Conservation (phyloP, 2,329 filamentous ascomycete species). For the Pseudogymnoascus pannorum region DNA sequence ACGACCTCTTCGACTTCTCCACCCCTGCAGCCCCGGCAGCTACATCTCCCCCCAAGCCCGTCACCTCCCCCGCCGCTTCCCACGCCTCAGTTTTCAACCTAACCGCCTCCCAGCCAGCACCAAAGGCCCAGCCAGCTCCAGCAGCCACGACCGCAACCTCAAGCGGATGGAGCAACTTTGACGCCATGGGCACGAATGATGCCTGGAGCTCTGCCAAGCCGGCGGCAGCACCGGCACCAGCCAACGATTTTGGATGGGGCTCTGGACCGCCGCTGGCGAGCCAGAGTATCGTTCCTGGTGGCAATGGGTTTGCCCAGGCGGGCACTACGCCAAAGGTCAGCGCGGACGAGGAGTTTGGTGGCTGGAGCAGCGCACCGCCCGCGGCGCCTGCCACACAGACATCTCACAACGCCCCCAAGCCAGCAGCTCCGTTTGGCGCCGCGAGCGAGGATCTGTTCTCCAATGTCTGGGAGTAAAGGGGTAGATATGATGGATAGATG, state of each 20-base stretch:
- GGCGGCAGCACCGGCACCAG: constrained; percentile 29
- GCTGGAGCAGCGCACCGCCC: constrained; percentile 74
- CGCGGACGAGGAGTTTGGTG: constrained; percentile 91
- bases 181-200: constrained; percentile 77
- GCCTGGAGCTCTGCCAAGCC: constrained; percentile 60
- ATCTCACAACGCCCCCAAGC: constrained; percentile 41
- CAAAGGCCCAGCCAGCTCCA: constrained; percentile 33
- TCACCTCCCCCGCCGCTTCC: constrained; percentile 31
- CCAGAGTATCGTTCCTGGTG: constrained; percentile 53
- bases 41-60: constrained; percentile 33
- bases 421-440: constrained; percentile 50
- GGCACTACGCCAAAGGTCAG: constrained; percentile 52
- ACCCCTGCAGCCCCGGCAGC: constrained; percentile 43
- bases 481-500: not conserved
- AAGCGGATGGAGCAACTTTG: constrained; percentile 42
- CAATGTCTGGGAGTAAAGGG: constrained; percentile 78
- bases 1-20: constrained; percentile 76
- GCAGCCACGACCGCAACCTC: constrained; percentile 24
- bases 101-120: constrained; percentile 40
- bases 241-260: constrained; percentile 58
- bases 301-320: constrained; percentile 42
- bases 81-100: constrained; percentile 74
- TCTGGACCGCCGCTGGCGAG: constrained; percentile 42
- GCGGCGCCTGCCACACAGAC: constrained; percentile 38
- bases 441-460: constrained; percentile 83